A percentile compares a stretch with the other conserved stretches of the same genome.
Conservation (phyloP, 2,329 filamentous ascomycete species). For the Annulohypoxylon truncatum region DNA sequence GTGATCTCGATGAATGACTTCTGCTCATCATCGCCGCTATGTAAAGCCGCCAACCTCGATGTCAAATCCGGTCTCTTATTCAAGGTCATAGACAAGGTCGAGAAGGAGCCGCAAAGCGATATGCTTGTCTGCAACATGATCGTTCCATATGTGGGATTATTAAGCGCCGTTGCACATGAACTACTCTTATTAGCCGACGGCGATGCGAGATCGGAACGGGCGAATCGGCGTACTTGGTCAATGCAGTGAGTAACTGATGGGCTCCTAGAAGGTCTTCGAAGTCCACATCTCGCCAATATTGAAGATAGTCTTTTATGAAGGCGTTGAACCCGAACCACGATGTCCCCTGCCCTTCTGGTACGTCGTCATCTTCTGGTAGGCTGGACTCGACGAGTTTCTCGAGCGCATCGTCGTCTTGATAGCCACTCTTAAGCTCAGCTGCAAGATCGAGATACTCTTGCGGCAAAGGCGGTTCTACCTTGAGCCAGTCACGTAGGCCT, state of each 20-base stretch:
- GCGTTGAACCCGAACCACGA: conserved; percentile 81
- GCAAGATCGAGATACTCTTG: conserved; percentile 76
- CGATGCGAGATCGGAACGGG: background rate
- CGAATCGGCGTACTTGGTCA: conserved; percentile 74
- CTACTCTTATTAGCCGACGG: conserved; percentile 56
- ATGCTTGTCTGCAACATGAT: conserved; percentile 87
- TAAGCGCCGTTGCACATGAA: conserved; percentile 84
- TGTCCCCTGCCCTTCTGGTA: conserved; percentile 71
- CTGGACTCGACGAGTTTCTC: conserved; percentile 72
- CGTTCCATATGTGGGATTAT: conserved; percentile 81
- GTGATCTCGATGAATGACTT: conserved; percentile 87
- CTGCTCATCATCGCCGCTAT: conserved; percentile 74
- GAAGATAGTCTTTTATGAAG: conserved; percentile 84
- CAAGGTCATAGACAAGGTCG: conserved; percentile 84
- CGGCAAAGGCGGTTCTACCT: conserved; percentile 78
- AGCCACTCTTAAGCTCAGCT: conserved; percentile 71
- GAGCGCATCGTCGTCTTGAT: conserved; percentile 64
- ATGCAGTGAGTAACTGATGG: conserved; percentile 77
- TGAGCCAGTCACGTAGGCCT: conserved; percentile 75
- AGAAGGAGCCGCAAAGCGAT: conserved; percentile 81
- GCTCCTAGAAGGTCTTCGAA: conserved; percentile 79
- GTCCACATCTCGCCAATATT: conserved; percentile 84
- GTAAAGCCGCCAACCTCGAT: conserved; percentile 65
- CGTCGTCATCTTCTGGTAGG: conserved; percentile 73
- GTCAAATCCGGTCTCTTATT: conserved; percentile 84